These are phyloP conservation scores for Aphanoascus verrucosus DNA, from an alignment of 2,329 filamentous ascomycete genomes.

Conservation along the genomic window DNA sequence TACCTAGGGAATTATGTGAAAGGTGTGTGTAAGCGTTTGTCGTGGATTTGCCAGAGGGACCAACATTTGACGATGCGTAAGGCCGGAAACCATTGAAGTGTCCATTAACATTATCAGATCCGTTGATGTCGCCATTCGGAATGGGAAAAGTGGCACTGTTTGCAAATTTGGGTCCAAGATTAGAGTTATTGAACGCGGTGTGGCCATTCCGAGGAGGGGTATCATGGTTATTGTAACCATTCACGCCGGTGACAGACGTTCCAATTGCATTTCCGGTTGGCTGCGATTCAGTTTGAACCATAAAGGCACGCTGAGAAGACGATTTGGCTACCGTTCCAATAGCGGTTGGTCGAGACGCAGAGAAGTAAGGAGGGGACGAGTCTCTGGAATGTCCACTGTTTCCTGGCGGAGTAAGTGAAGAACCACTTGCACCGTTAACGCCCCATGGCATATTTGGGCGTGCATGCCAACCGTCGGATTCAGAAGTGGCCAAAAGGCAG, in stretches of 20 bases:
- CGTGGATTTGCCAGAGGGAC: slow-evolving; percentile 15
- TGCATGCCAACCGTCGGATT: slow-evolving; percentile 53
- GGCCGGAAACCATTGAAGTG: not conserved
- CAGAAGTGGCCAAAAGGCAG: slow-evolving; percentile 57
- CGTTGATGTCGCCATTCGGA: not conserved
- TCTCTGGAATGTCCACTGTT: slow-evolving; percentile 27
- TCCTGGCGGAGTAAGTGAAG: slow-evolving; percentile 30
- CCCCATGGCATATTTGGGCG: slow-evolving; percentile 50
- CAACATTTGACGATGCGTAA: not conserved
- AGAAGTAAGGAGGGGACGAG: slow-evolving; percentile 39
- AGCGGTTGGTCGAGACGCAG: slow-evolving; percentile 14
- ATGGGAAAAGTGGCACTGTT: not conserved
- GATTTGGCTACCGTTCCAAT: slow-evolving; percentile 10
- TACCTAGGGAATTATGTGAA: slow-evolving; percentile 28
- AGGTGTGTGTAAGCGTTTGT: slow-evolving; percentile 22
- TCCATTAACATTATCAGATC: not conserved
- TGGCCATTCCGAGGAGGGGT: not conserved
- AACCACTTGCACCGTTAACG: slow-evolving; percentile 38
- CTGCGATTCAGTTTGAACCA: slow-evolving; percentile 19
- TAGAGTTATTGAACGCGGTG: not conserved
- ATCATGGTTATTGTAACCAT: slow-evolving; percentile 19
- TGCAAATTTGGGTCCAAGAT: not conserved
- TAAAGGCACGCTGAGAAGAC: slow-evolving; percentile 26
- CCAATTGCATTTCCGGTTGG: slow-evolving; percentile 1
- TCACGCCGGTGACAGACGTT: slow-evolving; percentile 21